A percentile compares a stretch with the other conserved stretches of the same genome.
Evolutionary conservation across 176 grass and related monocot species (phyloP).

Genomic region (Poa pratensis): DNA sequence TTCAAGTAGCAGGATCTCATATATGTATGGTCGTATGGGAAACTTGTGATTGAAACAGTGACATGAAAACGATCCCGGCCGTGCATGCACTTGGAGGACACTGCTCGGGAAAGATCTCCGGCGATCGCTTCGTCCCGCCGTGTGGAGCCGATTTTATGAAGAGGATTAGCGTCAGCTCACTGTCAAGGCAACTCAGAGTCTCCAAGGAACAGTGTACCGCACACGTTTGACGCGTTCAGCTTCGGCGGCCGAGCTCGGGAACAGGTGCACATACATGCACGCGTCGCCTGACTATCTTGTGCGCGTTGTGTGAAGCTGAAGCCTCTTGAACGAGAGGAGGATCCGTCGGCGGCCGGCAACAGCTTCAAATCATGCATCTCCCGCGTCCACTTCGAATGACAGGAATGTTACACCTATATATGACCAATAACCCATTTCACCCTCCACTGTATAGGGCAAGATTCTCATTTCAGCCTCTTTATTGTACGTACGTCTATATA

Average conservation of each 20-base stretch:
- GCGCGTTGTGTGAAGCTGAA: background rate
- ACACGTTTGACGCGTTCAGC: slow-evolving; percentile 33
- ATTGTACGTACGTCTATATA: too few relatives aligned
- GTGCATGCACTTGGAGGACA: background rate
- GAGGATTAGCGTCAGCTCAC: slow-evolving; percentile 40
- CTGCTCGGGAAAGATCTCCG: slow-evolving; percentile 29
- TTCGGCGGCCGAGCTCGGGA: background rate
- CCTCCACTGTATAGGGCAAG: too few relatives aligned
- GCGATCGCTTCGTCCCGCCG: background rate
- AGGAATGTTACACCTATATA: too few relatives aligned
- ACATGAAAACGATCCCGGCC: too few relatives aligned
- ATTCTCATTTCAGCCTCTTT: too few relatives aligned
- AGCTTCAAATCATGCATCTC: background rate
- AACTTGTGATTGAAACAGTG: too few relatives aligned
- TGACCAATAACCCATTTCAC: too few relatives aligned
- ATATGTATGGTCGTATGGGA: too few relatives aligned
- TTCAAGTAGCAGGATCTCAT: too few relatives aligned
- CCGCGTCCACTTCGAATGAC: background rate
- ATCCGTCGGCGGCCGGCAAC: background rate
- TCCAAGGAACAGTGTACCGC: background rate
- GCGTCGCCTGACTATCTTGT: background rate
- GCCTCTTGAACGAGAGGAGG: background rate
- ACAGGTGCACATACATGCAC: background rate
- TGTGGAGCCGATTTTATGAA: slow-evolving; percentile 15
- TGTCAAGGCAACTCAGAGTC: slow-evolving; percentile 40